Conservation (phyloP, 2,329 filamentous ascomycete genomes). For the Fusarium sp. region DNA sequence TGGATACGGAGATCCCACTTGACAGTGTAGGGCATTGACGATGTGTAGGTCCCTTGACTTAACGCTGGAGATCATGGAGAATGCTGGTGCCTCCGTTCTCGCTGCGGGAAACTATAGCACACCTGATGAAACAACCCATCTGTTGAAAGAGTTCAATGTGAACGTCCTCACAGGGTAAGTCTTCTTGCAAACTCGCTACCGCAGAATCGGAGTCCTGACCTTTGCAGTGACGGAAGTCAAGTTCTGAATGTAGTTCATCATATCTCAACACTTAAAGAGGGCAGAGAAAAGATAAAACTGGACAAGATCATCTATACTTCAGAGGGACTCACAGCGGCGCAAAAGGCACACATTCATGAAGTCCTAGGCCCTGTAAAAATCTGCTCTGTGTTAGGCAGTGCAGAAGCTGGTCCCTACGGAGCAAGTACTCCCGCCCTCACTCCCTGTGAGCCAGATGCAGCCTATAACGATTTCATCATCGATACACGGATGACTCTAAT, state of each 20-base stretch:
- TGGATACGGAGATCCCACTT: fast-evolving
- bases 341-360: constrained; percentile 49
- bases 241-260: constrained; percentile 53
- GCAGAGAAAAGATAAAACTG: constrained; percentile 47
- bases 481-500: constrained; percentile 54
- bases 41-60: constrained; percentile 55
- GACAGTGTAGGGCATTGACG: background rate
- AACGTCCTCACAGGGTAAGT: constrained; percentile 52
- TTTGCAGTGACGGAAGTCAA: constrained; percentile 52
- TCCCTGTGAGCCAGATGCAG: background rate
- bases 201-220: background rate
- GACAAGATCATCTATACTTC: constrained; percentile 61
- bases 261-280: constrained; percentile 49
- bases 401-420: constrained; percentile 58
- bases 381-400: constrained; percentile 57
- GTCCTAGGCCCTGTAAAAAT: constrained; percentile 53
- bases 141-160: constrained; percentile 50
- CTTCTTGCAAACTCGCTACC: too few species aligned
- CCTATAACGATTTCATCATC: constrained; percentile 53
- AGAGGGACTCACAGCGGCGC: constrained; percentile 52
- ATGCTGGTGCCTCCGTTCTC: constrained; percentile 56
- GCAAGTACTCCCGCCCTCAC: constrained; percentile 50
- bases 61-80: constrained; percentile 55
- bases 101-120: constrained; percentile 51
- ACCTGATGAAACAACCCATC: constrained; percentile 40